phyloP scores from a whole-genome alignment of 495 filamentous ascomycete species.

The Neurospora terricola region DNA sequence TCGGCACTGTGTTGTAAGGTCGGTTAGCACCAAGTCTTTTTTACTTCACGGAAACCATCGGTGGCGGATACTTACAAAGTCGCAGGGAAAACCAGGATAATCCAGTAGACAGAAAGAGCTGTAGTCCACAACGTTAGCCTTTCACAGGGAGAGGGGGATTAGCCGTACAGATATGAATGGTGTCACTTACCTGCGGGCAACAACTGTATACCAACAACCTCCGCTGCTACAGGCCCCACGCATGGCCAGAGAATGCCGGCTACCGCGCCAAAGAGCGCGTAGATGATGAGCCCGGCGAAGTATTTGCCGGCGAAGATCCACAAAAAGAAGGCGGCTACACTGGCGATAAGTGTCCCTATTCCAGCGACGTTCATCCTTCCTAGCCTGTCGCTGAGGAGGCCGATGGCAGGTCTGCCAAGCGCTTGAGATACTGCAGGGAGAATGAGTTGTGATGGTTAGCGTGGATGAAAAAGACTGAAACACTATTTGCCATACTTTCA shows the following conservation, averaged over 20 bases:
- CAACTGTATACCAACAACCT: conserved; percentile 64
- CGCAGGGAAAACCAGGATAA: conserved; percentile 59
- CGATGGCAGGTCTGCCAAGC: conserved; percentile 51
- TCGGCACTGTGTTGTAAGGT: conserved; percentile 37
- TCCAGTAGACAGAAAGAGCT: conserved; percentile 66
- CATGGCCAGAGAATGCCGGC: conserved; percentile 68
- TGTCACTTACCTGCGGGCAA: conserved; percentile 48
- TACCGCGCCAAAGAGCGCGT: conserved; percentile 58
- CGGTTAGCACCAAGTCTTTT: neutral
- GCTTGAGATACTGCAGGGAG: conserved; percentile 29
- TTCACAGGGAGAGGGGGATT: neutral
- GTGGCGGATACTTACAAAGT: conserved; percentile 41
- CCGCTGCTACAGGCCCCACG: conserved; percentile 61
- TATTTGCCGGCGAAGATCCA: conserved; percentile 57
- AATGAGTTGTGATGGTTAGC: neutral
- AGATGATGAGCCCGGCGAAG: conserved; percentile 60
- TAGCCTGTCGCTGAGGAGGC: conserved; percentile 52
- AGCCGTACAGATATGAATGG: neutral
- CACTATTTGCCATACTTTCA: conserved; percentile 26
- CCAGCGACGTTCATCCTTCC: conserved; percentile 62
- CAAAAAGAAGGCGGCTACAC: conserved; percentile 51
- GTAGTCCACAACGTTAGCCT: neutral
- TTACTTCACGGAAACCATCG: neutral
- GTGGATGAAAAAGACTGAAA: neutral
- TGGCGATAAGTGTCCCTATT: conserved; percentile 48